Evolutionary conservation across 768 basidiomycete genomes (phyloP), one percentile per base, ranked within the genome.

Genomic region (Asterophora parasitica): DNA sequence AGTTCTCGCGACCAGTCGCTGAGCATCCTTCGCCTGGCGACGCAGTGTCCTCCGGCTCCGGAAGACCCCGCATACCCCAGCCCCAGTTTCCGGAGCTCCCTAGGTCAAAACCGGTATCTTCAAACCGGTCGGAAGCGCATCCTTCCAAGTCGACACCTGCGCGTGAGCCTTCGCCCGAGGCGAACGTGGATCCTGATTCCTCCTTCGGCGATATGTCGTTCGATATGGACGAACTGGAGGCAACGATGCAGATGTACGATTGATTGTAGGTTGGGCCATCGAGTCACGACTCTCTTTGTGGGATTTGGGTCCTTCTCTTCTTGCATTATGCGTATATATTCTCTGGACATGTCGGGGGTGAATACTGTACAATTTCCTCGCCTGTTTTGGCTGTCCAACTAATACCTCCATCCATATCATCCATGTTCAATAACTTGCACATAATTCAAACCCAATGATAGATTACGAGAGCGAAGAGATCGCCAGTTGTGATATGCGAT

Each of bases 171-270:
- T 45, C 46, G 13, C 33, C 44, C 7, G 53, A 54, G 13, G 31
- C 27, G 10, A 45, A 49, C 40, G 16, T 34, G 33, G 51, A 65
- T 23, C 48, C 60, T 17, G 61, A 61, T 42, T 58, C 57, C 28
- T 63, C 61, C 5, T 62, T 59, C 54, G 59, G 59, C 12, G 59
- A 63, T 41, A 51, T 63, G 36, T 58, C 58, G 8, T 54, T 63
- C 35, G 61, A 58, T 27, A 53, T 63, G 46, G 60, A 63, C 28
- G 57, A 51, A n/a, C 45, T 63, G 39, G 61, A 63, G 35, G 51
- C 56, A 46, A 61, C 61, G 20, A 63, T 63, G 61, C 50, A 51
- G 27, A 55, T 54, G 52, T 63, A 59, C 53, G 61, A 63, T 49
- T 63, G 45, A 11, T 31, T n/a, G 6, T 5, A 31, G 12, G 8